A percentile compares a stretch with the other conserved stretches of the same genome.
Conservation (phyloP, 1,139 yeast species). For the Sugiyamaella pinicola region DNA sequence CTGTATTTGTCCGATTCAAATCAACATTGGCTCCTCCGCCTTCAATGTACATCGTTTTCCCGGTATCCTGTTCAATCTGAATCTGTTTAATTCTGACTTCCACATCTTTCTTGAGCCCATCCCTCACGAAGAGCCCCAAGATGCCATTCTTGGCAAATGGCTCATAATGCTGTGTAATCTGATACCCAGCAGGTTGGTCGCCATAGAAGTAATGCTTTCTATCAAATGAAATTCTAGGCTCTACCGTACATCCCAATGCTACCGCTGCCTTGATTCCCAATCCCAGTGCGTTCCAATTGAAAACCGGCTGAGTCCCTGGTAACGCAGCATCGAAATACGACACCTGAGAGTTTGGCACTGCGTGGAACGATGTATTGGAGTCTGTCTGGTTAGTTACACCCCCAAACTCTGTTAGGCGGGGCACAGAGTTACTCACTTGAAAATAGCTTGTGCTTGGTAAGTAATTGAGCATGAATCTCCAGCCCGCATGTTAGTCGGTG, state of each 20-base stretch:
- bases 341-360: conserved; percentile 66
- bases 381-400: conserved; percentile 28
- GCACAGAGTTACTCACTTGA: conserved; percentile 46
- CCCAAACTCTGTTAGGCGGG: conserved; percentile 21
- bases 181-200: conserved; percentile 96
- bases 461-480: conserved; percentile 89
- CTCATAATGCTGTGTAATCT: conserved; percentile 83
- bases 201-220: conserved; percentile 95
- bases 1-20: conserved; percentile 80
- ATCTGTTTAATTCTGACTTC: conserved; percentile 61
- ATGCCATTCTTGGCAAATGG: conserved; percentile 77
- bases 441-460: conserved; percentile 73
- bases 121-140: conserved; percentile 54
- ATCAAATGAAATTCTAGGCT: conserved; percentile 68
- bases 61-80: conserved; percentile 94
- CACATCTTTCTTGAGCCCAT: conserved; percentile 49
- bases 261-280: conserved; percentile 74
- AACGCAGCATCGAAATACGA: conserved; percentile 83
- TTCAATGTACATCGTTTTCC: conserved; percentile 67
- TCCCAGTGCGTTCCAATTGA: conserved; percentile 75
- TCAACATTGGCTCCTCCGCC: conserved; percentile 53
- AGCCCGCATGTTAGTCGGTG: conserved; percentile 72
- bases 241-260: conserved; percentile 66
- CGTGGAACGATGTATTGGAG: conserved; percentile 47
- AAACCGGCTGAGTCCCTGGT: conserved; percentile 89